These are phyloP conservation scores for Eucalyptus marginata DNA, from an alignment of 345 rosid species.

Conservation along the genomic window DNA sequence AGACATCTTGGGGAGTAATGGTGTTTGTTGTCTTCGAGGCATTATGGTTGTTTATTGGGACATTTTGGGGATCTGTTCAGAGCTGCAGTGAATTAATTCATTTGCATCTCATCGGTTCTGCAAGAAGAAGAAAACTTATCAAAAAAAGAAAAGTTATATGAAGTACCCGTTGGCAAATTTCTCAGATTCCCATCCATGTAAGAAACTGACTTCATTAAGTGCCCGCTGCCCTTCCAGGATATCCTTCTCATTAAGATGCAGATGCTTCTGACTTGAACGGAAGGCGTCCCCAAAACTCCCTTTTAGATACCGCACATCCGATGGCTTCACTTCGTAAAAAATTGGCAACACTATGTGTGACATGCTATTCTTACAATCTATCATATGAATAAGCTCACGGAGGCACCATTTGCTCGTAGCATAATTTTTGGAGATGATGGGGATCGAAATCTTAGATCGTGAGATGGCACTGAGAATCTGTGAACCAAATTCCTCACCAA, in stretches of 20 bases:
- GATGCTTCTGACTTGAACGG: background rate
- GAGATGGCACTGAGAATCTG: fast-evolving
- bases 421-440: no score
- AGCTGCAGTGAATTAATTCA: no score
- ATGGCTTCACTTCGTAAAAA: background rate
- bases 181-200: background rate
- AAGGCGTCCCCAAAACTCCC: fast-evolving
- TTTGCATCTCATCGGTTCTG: background rate
- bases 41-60: no score
- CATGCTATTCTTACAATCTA: fast-evolving
- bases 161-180: background rate
- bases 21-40: no score
- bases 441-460: no score
- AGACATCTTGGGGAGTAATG: no score
- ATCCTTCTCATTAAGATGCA: background rate
- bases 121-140: no score
- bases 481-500: background rate
- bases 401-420: background rate
- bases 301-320: background rate
- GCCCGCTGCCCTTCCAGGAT: fast-evolving
- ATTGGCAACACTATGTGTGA: background rate
- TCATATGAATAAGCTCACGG: fast-evolving
- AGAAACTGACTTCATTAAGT: background rate
- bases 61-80: no score
- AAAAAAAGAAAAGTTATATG: no score